Percentiles rank a stretch among this genome's conserved stretches.
These are phyloP conservation scores for Boletus semigastroideus DNA, from an alignment of 1,284 basidiomycete genomes.

Conservation along the genomic window DNA sequence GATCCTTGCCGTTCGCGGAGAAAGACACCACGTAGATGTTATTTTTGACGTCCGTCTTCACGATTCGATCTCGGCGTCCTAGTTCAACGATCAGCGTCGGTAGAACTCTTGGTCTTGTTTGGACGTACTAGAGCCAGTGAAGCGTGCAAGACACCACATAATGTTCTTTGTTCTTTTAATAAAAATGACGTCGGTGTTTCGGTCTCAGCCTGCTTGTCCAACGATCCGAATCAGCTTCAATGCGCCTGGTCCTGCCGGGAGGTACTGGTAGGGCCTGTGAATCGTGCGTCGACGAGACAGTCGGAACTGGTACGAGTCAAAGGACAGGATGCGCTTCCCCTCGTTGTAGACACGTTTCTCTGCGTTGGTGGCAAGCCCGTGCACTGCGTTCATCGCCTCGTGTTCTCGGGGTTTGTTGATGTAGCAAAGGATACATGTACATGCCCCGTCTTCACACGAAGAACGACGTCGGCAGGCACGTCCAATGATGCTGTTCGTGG, in stretches of 20 bases:
- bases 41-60: not conserved
- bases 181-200: no score
- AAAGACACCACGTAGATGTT: not conserved
- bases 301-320: not conserved
- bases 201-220: not conserved
- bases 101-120: not conserved
- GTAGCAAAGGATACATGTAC: no score
- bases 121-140: not conserved
- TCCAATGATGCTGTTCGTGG: no score
- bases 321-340: not conserved
- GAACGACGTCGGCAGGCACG: no score
- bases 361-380: not conserved
- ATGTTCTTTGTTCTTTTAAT: no score
- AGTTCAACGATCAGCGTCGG: not conserved
- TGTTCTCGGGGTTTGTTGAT: not conserved
- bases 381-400: not conserved
- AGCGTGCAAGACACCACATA: no score
- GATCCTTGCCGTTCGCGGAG: no score
- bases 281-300: no score
- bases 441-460: no score
- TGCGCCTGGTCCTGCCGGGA: not conserved
- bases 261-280: not conserved
- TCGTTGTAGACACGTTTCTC: no score
- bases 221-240: not conserved
- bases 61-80: not conserved